Conservation (phyloP, 441 rosid genomes). For the Capsella rubella region DNA sequence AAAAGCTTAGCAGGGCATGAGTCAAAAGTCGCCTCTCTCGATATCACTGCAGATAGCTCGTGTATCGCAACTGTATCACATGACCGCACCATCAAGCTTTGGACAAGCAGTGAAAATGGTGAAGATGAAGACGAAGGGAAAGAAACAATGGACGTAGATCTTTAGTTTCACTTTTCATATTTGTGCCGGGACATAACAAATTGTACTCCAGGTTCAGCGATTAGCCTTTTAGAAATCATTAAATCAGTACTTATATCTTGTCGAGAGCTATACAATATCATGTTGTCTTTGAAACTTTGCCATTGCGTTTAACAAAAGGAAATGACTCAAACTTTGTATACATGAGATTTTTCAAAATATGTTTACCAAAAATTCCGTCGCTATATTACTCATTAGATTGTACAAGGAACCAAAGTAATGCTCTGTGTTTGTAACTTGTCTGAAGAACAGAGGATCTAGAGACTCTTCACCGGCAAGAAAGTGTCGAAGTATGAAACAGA, state of each 20-base stretch:
- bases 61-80: conserved; percentile 64
- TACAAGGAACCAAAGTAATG: conserved; percentile 28
- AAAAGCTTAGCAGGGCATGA: conserved; percentile 81
- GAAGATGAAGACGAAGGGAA: conserved; percentile 42
- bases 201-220: background rate
- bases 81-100: conserved; percentile 67
- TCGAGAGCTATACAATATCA: conserved; percentile 5
- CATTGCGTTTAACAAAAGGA: background rate
- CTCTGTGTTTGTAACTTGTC: conserved; percentile 18
- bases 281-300: conserved; percentile 23
- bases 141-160: conserved; percentile 51
- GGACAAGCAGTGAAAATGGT: conserved; percentile 52
- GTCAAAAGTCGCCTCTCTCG: conserved; percentile 78
- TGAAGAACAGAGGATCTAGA: conserved; percentile 2
- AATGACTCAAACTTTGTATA: conserved; percentile 12
- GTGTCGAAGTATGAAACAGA: conserved; percentile 79
- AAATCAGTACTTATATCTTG: conserved; percentile 1
- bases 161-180: background rate
- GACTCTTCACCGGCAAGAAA: conserved; percentile 63
- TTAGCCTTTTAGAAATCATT: conserved; percentile 12
- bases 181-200: too few relatives aligned
- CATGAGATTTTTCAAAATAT: background rate
- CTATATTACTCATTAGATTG: conserved; percentile 5
- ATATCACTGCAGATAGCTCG: conserved; percentile 59
- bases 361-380: conserved; percentile 6